Conservation (phyloP, 495 filamentous ascomycete genomes). For the Lichenothelia convexa region DNA sequence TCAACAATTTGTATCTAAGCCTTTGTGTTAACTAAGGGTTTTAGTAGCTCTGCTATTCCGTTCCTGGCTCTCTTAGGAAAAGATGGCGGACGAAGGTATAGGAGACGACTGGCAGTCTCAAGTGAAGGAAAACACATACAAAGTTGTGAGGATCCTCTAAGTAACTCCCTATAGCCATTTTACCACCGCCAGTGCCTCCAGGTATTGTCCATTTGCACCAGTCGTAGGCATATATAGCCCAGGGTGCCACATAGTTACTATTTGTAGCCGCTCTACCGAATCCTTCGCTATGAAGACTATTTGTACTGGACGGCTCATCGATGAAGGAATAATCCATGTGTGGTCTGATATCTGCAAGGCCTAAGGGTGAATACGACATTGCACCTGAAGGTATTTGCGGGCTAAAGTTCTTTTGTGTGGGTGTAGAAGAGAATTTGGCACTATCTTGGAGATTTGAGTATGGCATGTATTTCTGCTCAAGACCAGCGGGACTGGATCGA, state of each 20-base stretch:
- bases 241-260: slow-evolving; percentile 86
- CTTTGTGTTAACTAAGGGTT: not conserved
- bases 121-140: slow-evolving; percentile 43
- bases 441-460: slow-evolving; percentile 50
- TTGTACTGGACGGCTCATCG: slow-evolving; percentile 38
- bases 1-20: slow-evolving; percentile 92
- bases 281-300: slow-evolving; percentile 28
- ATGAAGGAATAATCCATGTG: slow-evolving; percentile 54
- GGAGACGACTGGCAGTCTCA: not conserved
- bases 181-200: slow-evolving; percentile 48
- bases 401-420: slow-evolving; percentile 11
- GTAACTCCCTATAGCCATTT: slow-evolving; percentile 89
- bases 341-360: slow-evolving; percentile 76
- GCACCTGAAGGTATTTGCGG: slow-evolving; percentile 51
- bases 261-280: slow-evolving; percentile 35
- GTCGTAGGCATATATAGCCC: slow-evolving; percentile 90
- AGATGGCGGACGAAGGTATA: too few species aligned
- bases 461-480: slow-evolving; percentile 54
- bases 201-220: slow-evolving; percentile 98
- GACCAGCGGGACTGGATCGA: slow-evolving; percentile 65
- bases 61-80: too few species aligned
- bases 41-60: not conserved
- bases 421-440: slow-evolving; percentile 38
- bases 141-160: slow-evolving; percentile 96
- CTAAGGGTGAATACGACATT: slow-evolving; percentile 67